Percentiles rank a stretch among this genome's conserved stretches.
phyloP scores from a whole-genome alignment of 78 protist genomes.

The Speleostelium caveatum region DNA sequence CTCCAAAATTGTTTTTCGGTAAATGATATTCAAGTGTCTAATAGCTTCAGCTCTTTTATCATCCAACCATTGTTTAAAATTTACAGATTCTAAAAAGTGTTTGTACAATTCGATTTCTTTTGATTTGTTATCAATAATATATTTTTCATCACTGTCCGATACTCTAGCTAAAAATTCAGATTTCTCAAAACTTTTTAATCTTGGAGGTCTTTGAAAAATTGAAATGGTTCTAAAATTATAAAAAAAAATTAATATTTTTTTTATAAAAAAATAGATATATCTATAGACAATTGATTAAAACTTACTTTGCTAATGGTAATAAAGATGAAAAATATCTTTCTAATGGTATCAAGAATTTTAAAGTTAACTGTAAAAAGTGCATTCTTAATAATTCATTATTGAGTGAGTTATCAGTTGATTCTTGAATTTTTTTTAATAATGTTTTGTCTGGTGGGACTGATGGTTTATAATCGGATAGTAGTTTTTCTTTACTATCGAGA shows the following conservation, averaged over 20 bases:
- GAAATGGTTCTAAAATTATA: slow-evolving; percentile 47
- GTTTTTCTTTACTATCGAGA: slow-evolving; percentile 27
- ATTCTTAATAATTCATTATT: slow-evolving; percentile 55
- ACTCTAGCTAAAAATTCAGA: slow-evolving; percentile 26
- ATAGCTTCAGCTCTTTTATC: slow-evolving; percentile 64
- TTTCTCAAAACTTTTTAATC: slow-evolving; percentile 49
- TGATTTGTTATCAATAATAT: slow-evolving; percentile 33
- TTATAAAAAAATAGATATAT: neutral
- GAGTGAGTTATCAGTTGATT: neutral
- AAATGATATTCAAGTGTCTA: slow-evolving; percentile 42
- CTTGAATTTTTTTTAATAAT: slow-evolving; percentile 40
- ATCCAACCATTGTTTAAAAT: slow-evolving; percentile 72
- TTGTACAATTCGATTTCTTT: slow-evolving; percentile 73
- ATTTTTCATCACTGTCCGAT: slow-evolving; percentile 26
- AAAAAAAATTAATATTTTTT: neutral
- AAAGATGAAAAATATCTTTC: slow-evolving; percentile 83
- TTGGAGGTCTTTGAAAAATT: slow-evolving; percentile 74
- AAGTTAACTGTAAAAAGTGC: slow-evolving; percentile 61
- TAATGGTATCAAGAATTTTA: slow-evolving; percentile 78
- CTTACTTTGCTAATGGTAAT: slow-evolving; percentile 75
- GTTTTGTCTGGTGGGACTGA: slow-evolving; percentile 49
- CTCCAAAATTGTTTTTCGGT: slow-evolving; percentile 57
- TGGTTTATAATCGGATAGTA: slow-evolving; percentile 49
- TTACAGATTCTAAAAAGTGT: slow-evolving; percentile 55
- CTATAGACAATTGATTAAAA: neutral